Evolutionary conservation across 2,329 filamentous ascomycete species (phyloP).

Genomic region (Clarireedia sp.): DNA sequence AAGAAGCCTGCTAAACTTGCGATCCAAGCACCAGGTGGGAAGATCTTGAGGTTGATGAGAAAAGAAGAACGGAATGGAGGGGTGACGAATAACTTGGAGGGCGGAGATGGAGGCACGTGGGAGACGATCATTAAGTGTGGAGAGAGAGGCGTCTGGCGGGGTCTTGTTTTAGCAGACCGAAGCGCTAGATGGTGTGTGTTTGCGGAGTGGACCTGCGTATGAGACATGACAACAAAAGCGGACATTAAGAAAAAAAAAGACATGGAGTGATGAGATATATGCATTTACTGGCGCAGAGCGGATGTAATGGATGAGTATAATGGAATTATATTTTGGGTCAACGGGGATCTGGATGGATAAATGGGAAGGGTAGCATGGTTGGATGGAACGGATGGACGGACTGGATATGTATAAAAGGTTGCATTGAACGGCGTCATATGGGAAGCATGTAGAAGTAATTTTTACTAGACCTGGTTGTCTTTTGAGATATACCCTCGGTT

Average conservation of each 20-base stretch:
- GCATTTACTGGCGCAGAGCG: slow-evolving; percentile 1
- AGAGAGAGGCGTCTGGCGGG: slow-evolving; percentile 73
- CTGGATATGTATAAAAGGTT: slow-evolving; percentile 3
- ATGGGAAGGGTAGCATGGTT: background rate
- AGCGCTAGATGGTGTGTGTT: slow-evolving; percentile 89
- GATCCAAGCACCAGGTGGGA: slow-evolving; percentile 87
- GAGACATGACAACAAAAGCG: slow-evolving; percentile 7
- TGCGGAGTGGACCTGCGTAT: slow-evolving; percentile 60
- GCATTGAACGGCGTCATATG: slow-evolving; percentile 3
- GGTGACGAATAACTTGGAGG: slow-evolving; percentile 40
- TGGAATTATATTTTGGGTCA: slow-evolving; percentile 3
- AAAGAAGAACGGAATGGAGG: slow-evolving; percentile 55
- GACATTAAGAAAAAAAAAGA: background rate
- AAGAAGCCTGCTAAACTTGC: slow-evolving; percentile 92
- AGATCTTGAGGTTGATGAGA: slow-evolving; percentile 81
- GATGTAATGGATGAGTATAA: slow-evolving; percentile 8
- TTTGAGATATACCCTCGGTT: background rate
- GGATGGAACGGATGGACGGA: background rate
- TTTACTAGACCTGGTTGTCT: background rate
- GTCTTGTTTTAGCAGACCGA: slow-evolving; percentile 72
- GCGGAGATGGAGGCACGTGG: slow-evolving; percentile 69
- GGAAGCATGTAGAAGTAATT: slow-evolving; percentile 8
- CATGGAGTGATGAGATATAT: slow-evolving; percentile 1
- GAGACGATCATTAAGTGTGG: slow-evolving; percentile 89
- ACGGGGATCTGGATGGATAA: background rate